A percentile compares a stretch with the other conserved stretches of the same genome.
phyloP scores from a whole-genome alignment of 371 early-diverging fungal species.

The Circinella minor region DNA sequence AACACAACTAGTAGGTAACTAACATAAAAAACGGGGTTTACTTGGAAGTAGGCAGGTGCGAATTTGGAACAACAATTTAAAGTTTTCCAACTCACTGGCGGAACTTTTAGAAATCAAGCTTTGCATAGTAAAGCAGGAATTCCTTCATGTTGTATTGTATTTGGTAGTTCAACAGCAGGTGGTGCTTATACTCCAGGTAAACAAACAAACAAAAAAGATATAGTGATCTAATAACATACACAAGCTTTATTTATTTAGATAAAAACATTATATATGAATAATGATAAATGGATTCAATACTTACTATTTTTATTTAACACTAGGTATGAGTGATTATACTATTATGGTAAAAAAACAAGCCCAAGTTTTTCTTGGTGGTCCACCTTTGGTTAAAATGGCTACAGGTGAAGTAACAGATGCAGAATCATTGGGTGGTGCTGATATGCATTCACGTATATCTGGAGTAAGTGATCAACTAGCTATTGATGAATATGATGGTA shows the following conservation, averaged over 20 bases:
- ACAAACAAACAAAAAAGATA: too few relatives aligned
- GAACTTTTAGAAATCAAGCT: conserved; percentile 68
- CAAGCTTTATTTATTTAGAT: too few relatives aligned
- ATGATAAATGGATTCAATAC: too few relatives aligned
- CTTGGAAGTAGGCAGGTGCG: conserved; percentile 63
- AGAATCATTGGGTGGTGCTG: conserved; percentile 76
- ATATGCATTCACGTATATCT: conserved; percentile 74
- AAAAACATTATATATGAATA: too few relatives aligned
- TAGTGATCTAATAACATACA: too few relatives aligned
- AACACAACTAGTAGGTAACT: background rate
- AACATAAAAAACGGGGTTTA: background rate
- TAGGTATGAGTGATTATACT: conserved; percentile 74
- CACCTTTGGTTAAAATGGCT: conserved; percentile 81
- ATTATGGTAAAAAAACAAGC: conserved; percentile 81
- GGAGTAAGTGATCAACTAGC: conserved; percentile 72
- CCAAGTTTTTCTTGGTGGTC: conserved; percentile 77
- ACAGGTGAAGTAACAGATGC: conserved; percentile 76
- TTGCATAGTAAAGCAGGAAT: conserved; percentile 66
- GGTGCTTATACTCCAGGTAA: conserved; percentile 71
- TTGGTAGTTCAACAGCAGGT: conserved; percentile 81
- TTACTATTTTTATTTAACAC: background rate
- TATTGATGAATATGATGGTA: conserved; percentile 65
- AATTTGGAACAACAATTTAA: conserved; percentile 73
- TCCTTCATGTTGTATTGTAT: conserved; percentile 73
- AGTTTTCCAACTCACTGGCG: conserved; percentile 76